Evolutionary conservation across 345 rosid genomes (phyloP).

Genomic region (Balakata baccata): DNA sequence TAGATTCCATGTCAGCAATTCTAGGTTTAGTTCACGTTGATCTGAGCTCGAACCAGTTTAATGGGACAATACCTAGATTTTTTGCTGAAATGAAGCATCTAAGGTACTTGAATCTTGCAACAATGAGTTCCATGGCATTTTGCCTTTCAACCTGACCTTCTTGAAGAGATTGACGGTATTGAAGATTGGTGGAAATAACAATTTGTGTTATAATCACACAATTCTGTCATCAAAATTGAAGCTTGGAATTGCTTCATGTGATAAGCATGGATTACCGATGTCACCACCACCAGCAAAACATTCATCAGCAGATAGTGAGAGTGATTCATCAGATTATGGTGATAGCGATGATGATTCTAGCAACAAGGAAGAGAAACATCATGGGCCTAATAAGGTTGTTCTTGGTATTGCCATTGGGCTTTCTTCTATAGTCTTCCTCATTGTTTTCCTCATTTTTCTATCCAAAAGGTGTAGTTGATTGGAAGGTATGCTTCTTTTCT

Average conservation of each 20-base stretch:
- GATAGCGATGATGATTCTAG: slow-evolving; percentile 31
- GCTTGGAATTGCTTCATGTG: slow-evolving; percentile 78
- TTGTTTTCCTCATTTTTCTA: slow-evolving; percentile 70
- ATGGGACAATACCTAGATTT: slow-evolving; percentile 80
- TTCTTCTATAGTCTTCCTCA: slow-evolving; percentile 79
- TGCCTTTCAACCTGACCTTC: slow-evolving; percentile 79
- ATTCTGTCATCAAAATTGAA: slow-evolving; percentile 65
- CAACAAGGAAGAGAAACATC: slow-evolving; percentile 46
- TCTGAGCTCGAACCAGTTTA: slow-evolving; percentile 83
- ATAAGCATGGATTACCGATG: slow-evolving; percentile 88
- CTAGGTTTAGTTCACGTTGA: slow-evolving; percentile 68
- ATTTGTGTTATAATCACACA: slow-evolving; percentile 78
- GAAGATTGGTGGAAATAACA: slow-evolving; percentile 68
- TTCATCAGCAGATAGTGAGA: slow-evolving; percentile 33
- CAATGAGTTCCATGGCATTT: slow-evolving; percentile 68
- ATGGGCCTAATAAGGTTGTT: slow-evolving; percentile 82
- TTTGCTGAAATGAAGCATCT: slow-evolving; percentile 60
- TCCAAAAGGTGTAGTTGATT: slow-evolving; percentile 63
- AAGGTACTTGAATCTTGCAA: slow-evolving; percentile 68
- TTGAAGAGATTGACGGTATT: slow-evolving; percentile 58
- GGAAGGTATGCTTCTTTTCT: slow-evolving; percentile 5
- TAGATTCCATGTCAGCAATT: slow-evolving; percentile 68
- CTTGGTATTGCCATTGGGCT: slow-evolving; percentile 86
- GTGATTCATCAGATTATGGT: slow-evolving; percentile 51
- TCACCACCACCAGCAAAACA: slow-evolving; percentile 76